Conservation (phyloP, 129 eudicot genomes). For the Pittosporum tobira region DNA sequence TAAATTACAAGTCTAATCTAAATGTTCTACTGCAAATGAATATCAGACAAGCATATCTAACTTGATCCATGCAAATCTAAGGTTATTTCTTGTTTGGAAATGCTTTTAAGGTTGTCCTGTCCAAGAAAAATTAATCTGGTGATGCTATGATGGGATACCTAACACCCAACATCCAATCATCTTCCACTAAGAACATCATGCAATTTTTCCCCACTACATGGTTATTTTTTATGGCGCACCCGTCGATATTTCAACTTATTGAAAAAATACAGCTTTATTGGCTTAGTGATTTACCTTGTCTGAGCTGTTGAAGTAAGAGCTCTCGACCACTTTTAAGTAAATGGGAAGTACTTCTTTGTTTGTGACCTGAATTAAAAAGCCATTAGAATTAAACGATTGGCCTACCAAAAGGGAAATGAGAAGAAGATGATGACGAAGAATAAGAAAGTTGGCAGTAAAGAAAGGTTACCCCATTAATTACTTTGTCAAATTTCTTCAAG, state of each 20-base stretch:
- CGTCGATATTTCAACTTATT: slow-evolving; percentile 10
- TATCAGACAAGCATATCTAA: slow-evolving; percentile 28
- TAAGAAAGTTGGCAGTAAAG: slow-evolving; percentile 1
- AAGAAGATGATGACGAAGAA: not conserved
- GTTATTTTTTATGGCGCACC: slow-evolving; percentile 20
- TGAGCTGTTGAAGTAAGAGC: slow-evolving; percentile 95
- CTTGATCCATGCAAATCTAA: slow-evolving; percentile 20
- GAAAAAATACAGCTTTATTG: not conserved
- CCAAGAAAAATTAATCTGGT: slow-evolving; percentile 15
- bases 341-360: slow-evolving; percentile 83
- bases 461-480: slow-evolving; percentile 28
- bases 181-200: slow-evolving; percentile 25
- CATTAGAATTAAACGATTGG: slow-evolving; percentile 18
- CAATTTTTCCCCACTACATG: slow-evolving; percentile 9
- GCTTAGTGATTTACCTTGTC: slow-evolving; percentile 51
- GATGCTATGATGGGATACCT: slow-evolving; percentile 28
- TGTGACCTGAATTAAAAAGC: slow-evolving; percentile 61
- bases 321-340: slow-evolving; percentile 85
- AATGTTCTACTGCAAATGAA: slow-evolving; percentile 1
- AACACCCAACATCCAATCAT: slow-evolving; percentile 32
- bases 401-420: slow-evolving; percentile 4
- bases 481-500: slow-evolving; percentile 97
- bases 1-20: not conserved
- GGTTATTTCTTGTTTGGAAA: slow-evolving; percentile 12
- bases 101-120: slow-evolving; percentile 34